Conservation (phyloP, 2,329 filamentous ascomycete species). For the Xenosphaeropsis pyriputrescens region DNA sequence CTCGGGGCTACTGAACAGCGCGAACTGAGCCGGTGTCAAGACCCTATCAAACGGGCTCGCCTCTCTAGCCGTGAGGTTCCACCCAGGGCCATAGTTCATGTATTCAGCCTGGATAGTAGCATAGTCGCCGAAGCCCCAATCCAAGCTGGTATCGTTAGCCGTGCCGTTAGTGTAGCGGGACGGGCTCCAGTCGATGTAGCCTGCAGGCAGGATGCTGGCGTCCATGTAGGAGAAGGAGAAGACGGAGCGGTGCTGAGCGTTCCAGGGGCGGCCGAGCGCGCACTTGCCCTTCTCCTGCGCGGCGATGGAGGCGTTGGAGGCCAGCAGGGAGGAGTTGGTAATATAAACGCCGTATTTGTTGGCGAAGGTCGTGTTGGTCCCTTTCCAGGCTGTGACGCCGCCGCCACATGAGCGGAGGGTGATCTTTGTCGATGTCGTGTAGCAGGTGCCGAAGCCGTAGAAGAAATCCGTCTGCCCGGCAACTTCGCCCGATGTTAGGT, state of each 20-base stretch:
- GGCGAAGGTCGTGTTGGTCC: slow-evolving; percentile 45
- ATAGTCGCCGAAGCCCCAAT: slow-evolving; percentile 15
- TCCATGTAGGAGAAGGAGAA: slow-evolving; percentile 35
- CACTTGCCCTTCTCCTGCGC: slow-evolving; percentile 23
- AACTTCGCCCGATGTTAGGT: slow-evolving; percentile 44
- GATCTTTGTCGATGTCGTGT: slow-evolving; percentile 37
- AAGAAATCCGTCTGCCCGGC: slow-evolving; percentile 56
- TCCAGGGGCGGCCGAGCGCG: slow-evolving; percentile 38
- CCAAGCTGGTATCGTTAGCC: neutral
- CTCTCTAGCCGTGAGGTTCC: slow-evolving; percentile 24
- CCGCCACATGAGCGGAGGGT: slow-evolving; percentile 46
- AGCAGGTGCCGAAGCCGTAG: slow-evolving; percentile 53
- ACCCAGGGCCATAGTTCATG: slow-evolving; percentile 31
- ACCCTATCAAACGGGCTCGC: slow-evolving; percentile 5
- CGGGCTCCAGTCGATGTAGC: slow-evolving; percentile 34
- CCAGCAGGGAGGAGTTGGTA: slow-evolving; percentile 33
- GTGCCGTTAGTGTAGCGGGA: neutral
- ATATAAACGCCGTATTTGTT: slow-evolving; percentile 59
- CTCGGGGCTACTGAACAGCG: slow-evolving; percentile 5
- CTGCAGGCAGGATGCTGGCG: slow-evolving; percentile 27
- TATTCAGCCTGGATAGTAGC: slow-evolving; percentile 37
- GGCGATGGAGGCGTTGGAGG: slow-evolving; percentile 34
- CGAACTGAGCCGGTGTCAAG: slow-evolving; percentile 7
- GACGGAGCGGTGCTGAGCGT: slow-evolving; percentile 32
- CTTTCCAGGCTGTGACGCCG: slow-evolving; percentile 57